phyloP scores from a whole-genome alignment of 768 basidiomycete genomes.

The Cytidiella melzeri region DNA sequence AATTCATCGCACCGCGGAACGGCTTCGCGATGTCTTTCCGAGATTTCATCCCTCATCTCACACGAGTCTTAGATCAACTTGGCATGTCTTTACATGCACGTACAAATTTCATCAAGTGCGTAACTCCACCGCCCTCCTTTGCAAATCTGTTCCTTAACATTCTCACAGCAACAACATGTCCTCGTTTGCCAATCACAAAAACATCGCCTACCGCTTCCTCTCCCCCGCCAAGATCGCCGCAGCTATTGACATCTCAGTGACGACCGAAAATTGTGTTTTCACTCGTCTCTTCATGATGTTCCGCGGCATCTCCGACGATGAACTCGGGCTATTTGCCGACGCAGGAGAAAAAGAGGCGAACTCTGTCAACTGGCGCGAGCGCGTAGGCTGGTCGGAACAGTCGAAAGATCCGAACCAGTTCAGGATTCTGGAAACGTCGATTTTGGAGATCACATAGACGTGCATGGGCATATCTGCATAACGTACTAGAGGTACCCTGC shows the following conservation, averaged over 20 bases:
- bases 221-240: slow-evolving; percentile 73
- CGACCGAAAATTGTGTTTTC: slow-evolving; percentile 72
- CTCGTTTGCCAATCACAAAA: slow-evolving; percentile 69
- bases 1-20: slow-evolving; percentile 76
- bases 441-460: slow-evolving; percentile 54
- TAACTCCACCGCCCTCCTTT: slow-evolving; percentile 10
- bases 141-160: slow-evolving; percentile 4
- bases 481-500: not conserved
- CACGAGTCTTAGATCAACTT: slow-evolving; percentile 77
- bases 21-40: slow-evolving; percentile 80
- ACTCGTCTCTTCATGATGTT: slow-evolving; percentile 84
- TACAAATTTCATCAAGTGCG: slow-evolving; percentile 76
- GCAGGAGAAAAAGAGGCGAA: slow-evolving; percentile 87
- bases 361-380: slow-evolving; percentile 71
- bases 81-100: slow-evolving; percentile 80
- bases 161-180: slow-evolving; percentile 63
- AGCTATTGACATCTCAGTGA: slow-evolving; percentile 85
- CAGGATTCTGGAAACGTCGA: slow-evolving; percentile 72
- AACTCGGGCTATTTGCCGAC: slow-evolving; percentile 64
- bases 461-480: not conserved
- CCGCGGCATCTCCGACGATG: slow-evolving; percentile 77
- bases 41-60: slow-evolving; percentile 76
- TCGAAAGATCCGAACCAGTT: slow-evolving; percentile 70
- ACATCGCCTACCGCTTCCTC: slow-evolving; percentile 88
- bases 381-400: slow-evolving; percentile 76